These are phyloP conservation scores for Saccharomyces kudriavzevii DNA, from an alignment of 805 yeast genomes.

Conservation along the genomic window DNA sequence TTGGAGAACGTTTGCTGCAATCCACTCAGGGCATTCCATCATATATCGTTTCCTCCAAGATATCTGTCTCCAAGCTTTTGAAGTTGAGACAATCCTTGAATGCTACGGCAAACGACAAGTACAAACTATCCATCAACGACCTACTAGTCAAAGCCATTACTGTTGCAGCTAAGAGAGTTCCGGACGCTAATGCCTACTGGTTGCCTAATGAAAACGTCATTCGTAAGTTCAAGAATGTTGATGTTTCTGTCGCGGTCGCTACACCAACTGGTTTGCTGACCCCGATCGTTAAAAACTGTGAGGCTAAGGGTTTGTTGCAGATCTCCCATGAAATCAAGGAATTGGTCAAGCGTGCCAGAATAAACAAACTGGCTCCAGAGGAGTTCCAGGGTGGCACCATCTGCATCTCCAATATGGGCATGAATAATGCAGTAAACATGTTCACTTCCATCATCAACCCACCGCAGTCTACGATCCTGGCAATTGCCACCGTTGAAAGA, in stretches of 20 bases:
- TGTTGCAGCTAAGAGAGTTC: constrained; percentile 80
- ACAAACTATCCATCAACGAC: constrained; percentile 89
- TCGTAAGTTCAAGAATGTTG: constrained; percentile 86
- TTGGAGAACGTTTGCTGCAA: constrained; percentile 78
- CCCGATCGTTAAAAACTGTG: constrained; percentile 87
- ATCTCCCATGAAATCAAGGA: constrained; percentile 85
- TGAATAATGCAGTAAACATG: constrained; percentile 87
- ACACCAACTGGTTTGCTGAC: constrained; percentile 96
- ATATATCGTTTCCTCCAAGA: constrained; percentile 80
- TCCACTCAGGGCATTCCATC: constrained; percentile 86
- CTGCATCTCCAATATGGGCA: constrained; percentile 97
- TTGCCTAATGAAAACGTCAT: constrained; percentile 80
- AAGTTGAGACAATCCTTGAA: constrained; percentile 88
- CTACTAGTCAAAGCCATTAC: constrained; percentile 91
- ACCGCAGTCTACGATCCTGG: constrained; percentile 91
- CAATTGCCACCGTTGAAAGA: constrained; percentile 88
- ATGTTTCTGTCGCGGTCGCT: constrained; percentile 96
- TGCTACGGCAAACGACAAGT: constrained; percentile 73
- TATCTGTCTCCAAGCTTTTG: constrained; percentile 81
- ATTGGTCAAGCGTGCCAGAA: constrained; percentile 92
- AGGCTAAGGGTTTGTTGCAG: constrained; percentile 72
- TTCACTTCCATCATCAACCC: constrained; percentile 98
- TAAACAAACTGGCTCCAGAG: constrained; percentile 84
- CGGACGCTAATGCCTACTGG: constrained; percentile 92
- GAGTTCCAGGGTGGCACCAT: constrained; percentile 99